A percentile compares a stretch with the other conserved stretches of the same genome.
Evolutionary conservation across 192 early-diverging fungal genomes (phyloP).

Genomic region (Umbelopsis vinacea): DNA sequence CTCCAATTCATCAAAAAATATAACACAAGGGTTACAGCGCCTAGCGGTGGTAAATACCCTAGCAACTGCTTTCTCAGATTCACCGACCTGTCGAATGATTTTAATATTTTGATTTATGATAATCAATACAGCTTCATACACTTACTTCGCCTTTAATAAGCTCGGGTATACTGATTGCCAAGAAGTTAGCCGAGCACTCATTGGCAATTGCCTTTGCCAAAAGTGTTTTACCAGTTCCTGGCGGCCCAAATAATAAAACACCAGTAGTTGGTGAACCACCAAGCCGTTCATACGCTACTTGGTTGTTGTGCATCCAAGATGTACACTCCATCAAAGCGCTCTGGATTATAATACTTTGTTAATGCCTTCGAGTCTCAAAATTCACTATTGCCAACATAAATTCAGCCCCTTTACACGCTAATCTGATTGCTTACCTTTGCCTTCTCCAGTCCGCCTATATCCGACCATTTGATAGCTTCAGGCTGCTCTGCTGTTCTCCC

Average conservation of each 20-base stretch:
- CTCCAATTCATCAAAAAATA: constrained; percentile 96
- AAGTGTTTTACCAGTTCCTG: constrained; percentile 93
- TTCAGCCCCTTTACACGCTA: background rate
- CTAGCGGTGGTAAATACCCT: constrained; percentile 73
- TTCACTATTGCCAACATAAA: background rate
- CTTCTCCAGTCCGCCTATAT: constrained; percentile 78
- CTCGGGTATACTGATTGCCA: constrained; percentile 77
- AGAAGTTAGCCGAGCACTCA: constrained; percentile 81
- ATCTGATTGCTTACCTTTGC: constrained; percentile 61
- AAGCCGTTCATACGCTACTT: constrained; percentile 63
- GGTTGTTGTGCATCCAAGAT: constrained; percentile 75
- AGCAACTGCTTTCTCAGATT: constrained; percentile 91
- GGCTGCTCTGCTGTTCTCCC: constrained; percentile 47
- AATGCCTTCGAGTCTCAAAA: background rate
- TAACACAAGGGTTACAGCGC: constrained; percentile 73
- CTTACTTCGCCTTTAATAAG: constrained; percentile 84
- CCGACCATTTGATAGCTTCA: constrained; percentile 65
- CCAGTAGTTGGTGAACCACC: constrained; percentile 82
- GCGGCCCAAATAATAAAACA: constrained; percentile 82
- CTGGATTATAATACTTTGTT: constrained; percentile 37
- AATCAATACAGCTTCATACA: background rate
- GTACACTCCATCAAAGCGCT: constrained; percentile 72
- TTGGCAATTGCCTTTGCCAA: constrained; percentile 84
- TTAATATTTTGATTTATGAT: background rate
- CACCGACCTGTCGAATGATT: constrained; percentile 64